A percentile compares a stretch with the other conserved stretches of the same genome.
Evolutionary conservation across 140 eudicot genomes (phyloP).

Genomic region (Anethum foeniculum): DNA sequence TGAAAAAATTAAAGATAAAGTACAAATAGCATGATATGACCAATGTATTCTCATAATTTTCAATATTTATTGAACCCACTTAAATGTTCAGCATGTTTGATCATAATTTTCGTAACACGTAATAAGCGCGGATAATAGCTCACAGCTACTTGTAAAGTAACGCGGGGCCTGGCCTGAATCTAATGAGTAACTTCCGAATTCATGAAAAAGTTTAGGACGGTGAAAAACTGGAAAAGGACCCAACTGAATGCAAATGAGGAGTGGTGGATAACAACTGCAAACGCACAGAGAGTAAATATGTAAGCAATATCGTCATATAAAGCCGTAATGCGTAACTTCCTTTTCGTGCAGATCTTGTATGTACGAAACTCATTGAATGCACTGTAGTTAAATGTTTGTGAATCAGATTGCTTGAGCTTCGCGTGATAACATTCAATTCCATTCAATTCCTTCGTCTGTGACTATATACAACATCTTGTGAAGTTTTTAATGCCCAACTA

Average conservation of each 20-base stretch:
- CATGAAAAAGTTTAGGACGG: not conserved
- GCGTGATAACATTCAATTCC: conserved; percentile 10
- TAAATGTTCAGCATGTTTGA: too few species aligned
- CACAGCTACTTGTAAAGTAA: not conserved
- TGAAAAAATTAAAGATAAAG: too few species aligned
- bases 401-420: not conserved
- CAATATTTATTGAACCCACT: too few species aligned
- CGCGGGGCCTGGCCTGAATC: not conserved
- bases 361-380: conserved; percentile 6
- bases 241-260: not conserved
- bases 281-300: not conserved
- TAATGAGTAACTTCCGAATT: not conserved
- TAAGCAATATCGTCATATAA: not conserved
- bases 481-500: not conserved
- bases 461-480: not conserved
- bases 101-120: too few species aligned
- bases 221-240: not conserved
- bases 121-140: not conserved
- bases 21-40: too few species aligned
- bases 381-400: not conserved
- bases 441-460: not conserved
- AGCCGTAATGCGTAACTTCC: not conserved
- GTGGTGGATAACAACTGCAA: not conserved
- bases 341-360: not conserved
- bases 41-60: too few species aligned